phyloP scores from a whole-genome alignment of 805 yeast species.

The Starmerella bacillaris region DNA sequence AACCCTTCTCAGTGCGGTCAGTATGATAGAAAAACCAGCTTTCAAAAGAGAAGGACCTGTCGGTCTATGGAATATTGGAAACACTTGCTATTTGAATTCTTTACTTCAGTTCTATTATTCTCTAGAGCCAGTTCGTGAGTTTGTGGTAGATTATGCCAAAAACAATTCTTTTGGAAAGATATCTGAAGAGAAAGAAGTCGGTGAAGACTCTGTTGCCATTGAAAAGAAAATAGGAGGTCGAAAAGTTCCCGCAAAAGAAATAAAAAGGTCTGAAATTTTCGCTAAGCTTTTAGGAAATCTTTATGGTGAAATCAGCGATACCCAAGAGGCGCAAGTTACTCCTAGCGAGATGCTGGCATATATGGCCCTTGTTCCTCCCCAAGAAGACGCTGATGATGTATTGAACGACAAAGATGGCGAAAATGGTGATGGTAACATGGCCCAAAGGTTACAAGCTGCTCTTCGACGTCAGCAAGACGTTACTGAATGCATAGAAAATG shows the following conservation, averaged over 20 bases:
- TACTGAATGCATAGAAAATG: constrained; percentile 91
- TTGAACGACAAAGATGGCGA: constrained; percentile 2
- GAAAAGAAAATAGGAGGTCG: constrained; percentile 79
- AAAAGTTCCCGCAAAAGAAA: constrained; percentile 57
- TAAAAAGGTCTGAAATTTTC: constrained; percentile 66
- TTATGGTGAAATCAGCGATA: constrained; percentile 50
- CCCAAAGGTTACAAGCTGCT: constrained; percentile 10
- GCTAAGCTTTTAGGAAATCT: constrained; percentile 52
- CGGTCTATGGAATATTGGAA: constrained; percentile 86
- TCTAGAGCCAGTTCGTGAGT: constrained; percentile 58
- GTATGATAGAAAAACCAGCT: neutral
- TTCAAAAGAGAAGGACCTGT: constrained; percentile 33
- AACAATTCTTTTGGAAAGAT: neutral
- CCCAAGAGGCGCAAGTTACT: constrained; percentile 44
- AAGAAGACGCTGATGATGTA: constrained; percentile 19
- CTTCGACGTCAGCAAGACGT: constrained; percentile 73
- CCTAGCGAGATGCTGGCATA: constrained; percentile 78
- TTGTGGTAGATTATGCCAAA: constrained; percentile 35
- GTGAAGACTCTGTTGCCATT: neutral
- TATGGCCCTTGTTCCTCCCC: constrained; percentile 42
- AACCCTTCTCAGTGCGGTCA: constrained; percentile 20
- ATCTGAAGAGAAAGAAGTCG: neutral
- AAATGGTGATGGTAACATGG: constrained; percentile 3
- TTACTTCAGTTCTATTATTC: constrained; percentile 79
- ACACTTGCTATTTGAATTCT: constrained; percentile 87